phyloP scores from a whole-genome alignment of 192 early-diverging fungal genomes.

The Coemansia sp. region DNA sequence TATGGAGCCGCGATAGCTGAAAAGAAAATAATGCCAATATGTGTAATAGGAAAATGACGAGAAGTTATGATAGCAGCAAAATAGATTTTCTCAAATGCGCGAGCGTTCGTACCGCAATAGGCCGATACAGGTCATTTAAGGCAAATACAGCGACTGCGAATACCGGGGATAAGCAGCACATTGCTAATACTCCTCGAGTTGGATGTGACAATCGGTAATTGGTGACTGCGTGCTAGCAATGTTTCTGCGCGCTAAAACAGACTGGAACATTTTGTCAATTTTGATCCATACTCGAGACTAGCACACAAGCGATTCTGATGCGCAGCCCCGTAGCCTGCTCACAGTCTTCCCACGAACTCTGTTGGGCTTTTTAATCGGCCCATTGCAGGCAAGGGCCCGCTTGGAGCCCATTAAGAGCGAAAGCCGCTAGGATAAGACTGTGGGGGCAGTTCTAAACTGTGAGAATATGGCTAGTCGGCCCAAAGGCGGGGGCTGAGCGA shows the following conservation, averaged over 20 bases:
- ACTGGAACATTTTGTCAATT: conserved; percentile 1
- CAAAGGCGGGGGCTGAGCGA: not conserved
- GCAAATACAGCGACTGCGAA: not conserved
- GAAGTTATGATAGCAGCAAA: not conserved
- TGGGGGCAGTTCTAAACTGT: not conserved
- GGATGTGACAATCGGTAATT: not conserved
- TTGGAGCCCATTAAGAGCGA: not conserved
- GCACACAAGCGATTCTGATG: not conserved
- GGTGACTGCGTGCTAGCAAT: not conserved
- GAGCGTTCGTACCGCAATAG: not conserved
- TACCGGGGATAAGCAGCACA: not conserved
- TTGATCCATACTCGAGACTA: not conserved
- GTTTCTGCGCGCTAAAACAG: conserved; percentile 1
- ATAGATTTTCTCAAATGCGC: not conserved
- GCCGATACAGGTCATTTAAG: not conserved
- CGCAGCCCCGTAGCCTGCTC: not conserved
- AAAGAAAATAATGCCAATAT: not conserved
- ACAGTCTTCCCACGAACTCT: not conserved
- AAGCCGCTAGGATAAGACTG: not conserved
- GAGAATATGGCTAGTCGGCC: not conserved
- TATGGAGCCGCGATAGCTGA: not conserved
- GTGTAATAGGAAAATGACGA: not conserved
- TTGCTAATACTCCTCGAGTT: not conserved
- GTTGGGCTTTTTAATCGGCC: not conserved
- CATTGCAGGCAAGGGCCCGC: not conserved